Percentiles rank a stretch among this genome's conserved stretches.
Conservation (phyloP, 2,329 filamentous ascomycete species). For the Colletotrichum lentis region DNA sequence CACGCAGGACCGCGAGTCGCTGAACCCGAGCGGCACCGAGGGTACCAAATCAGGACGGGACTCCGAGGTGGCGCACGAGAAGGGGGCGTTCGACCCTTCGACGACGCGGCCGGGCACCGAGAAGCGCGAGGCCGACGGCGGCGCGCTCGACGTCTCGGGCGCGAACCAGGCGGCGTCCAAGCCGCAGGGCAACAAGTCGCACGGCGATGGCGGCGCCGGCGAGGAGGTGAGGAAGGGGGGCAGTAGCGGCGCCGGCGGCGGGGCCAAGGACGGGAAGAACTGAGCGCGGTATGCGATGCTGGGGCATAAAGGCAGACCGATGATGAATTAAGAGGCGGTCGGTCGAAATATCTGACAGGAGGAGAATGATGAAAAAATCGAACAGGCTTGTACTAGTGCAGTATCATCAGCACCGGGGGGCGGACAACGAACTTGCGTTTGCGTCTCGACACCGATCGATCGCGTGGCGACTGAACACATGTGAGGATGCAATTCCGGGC, state of each 20-base stretch:
- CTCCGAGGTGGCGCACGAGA: conserved; percentile 60
- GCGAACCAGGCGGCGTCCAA: conserved; percentile 56
- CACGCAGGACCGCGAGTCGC: conserved; percentile 65
- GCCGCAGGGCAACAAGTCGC: conserved; percentile 49
- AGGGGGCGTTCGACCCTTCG: conserved; percentile 72
- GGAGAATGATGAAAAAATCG: neutral
- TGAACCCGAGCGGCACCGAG: conserved; percentile 73
- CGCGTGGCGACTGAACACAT: conserved; percentile 13
- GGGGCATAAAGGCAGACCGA: too few relatives aligned
- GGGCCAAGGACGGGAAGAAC: conserved; percentile 45
- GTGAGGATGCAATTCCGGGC: neutral
- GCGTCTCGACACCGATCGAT: neutral
- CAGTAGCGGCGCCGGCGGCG: conserved; percentile 45
- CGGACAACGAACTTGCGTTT: neutral
- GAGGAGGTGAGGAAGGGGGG: conserved; percentile 48
- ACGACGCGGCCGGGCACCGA: conserved; percentile 73
- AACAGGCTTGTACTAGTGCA: neutral
- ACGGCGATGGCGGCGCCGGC: conserved; percentile 46
- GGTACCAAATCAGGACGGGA: conserved; percentile 74
- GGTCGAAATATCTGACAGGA: neutral
- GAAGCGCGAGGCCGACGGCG: conserved; percentile 49
- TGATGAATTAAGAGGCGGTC: neutral
- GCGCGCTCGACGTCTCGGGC: conserved; percentile 53
- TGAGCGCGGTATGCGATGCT: neutral
- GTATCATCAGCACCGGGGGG: conserved; percentile 7